A percentile compares a stretch with the other conserved stretches of the same genome.
Evolutionary conservation across 257 asterid species (phyloP).

Genomic region (Lithospermum erythrorhizon): DNA sequence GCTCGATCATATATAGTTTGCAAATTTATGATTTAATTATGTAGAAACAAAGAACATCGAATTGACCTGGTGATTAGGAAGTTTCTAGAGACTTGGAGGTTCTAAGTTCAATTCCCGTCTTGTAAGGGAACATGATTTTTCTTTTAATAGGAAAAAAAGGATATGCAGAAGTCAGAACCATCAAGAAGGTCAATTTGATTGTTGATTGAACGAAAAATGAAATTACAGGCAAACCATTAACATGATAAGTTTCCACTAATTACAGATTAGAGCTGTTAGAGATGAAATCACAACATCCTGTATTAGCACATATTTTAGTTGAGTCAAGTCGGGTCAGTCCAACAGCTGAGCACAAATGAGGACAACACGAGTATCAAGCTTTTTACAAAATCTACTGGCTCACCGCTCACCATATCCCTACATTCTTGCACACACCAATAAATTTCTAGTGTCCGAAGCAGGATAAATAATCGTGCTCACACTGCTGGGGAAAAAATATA

Average conservation of each 20-base stretch:
- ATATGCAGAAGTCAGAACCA: too few relatives aligned
- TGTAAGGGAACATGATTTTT: too few relatives aligned
- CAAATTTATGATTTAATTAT: too few relatives aligned
- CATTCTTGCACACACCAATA: slow-evolving; percentile 34
- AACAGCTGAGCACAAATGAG: slow-evolving; percentile 24
- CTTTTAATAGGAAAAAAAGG: too few relatives aligned
- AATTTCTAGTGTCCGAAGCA: slow-evolving; percentile 15
- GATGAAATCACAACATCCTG: slow-evolving; percentile 23
- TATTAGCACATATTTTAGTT: slow-evolving; percentile 32
- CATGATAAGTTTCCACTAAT: slow-evolving; percentile 1
- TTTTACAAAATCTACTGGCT: slow-evolving; percentile 26
- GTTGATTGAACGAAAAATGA: neutral
- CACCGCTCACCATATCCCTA: slow-evolving; percentile 21
- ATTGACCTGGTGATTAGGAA: too few relatives aligned
- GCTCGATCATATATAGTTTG: too few relatives aligned
- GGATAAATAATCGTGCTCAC: slow-evolving; percentile 33
- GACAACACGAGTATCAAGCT: slow-evolving; percentile 27
- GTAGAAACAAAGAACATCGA: too few relatives aligned
- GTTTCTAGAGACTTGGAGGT: too few relatives aligned
- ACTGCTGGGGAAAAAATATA: slow-evolving; percentile 25
- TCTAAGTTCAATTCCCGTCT: too few relatives aligned
- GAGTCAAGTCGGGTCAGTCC: slow-evolving; percentile 31
- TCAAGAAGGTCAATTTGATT: neutral
- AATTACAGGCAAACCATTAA: neutral
- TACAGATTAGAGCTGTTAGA: slow-evolving; percentile 45